Evolutionary conservation across 192 early-diverging fungal genomes (phyloP), one percentile per base, ranked within the genome.

Genomic region (Backusella morwellensis): DNA sequence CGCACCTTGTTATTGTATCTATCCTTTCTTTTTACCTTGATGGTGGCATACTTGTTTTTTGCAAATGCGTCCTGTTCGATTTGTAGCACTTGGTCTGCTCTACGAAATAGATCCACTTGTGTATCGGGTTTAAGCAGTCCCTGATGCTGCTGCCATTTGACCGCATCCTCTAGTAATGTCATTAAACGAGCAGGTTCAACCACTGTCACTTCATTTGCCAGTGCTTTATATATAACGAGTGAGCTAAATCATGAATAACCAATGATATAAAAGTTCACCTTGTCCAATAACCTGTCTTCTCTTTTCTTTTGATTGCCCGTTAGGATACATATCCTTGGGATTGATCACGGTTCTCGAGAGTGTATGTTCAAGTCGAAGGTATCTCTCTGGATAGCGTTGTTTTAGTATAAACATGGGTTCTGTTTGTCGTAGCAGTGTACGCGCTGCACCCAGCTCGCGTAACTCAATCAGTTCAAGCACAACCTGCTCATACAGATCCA

Each of bases 401-500:
- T 92, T 90, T 59, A 98, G 78, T 34, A 93, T 63, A 73, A 97
- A 91, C 93, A 97, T 96, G 2, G 96, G 93, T 47, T 97, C 96
- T 0, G 96, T 98, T 74, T 97, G 95, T 56, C 97, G 85, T 73
- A 99, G 83, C 42, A 99, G 82, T 0, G 93, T 93, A 41, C 97
- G 86, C 1, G 98, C 98, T 14, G 96, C 95, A 12, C 88, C 90
- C 1, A 96, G 79, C 78, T 99, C 96, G 6, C 88, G 83, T 76
- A 93, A 84, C 79, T 99, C 98, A 9, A 93, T 87, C 12, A 98
- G 86, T 74, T 99, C 98, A 66, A 97, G 80, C 15, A 95, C 86
- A 14, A 99, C 95, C 83, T 97, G 96, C 80, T 98, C 97, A 78
- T 97, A 97, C 0, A 99, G 85, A 79, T 96, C 95, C 67, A 95